Conservation (phyloP, 352 stramenopile genomes). For the Pythium scleroteichum region DNA sequence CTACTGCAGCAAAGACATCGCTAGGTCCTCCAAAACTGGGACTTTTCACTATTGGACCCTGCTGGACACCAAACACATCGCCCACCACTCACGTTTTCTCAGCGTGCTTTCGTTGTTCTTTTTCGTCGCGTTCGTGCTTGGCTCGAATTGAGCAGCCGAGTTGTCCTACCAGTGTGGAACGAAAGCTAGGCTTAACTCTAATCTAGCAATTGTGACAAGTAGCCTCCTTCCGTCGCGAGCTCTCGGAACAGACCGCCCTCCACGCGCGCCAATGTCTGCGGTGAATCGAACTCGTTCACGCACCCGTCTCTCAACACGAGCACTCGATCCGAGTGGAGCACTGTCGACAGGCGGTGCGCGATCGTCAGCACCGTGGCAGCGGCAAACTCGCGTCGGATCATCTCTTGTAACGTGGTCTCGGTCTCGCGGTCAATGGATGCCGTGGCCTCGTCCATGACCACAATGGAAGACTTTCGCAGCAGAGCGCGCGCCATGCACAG, state of each 20-base stretch:
- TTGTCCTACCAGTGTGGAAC: too few relatives aligned
- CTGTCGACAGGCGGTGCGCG: slow-evolving; percentile 91
- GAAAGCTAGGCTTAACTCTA: too few relatives aligned
- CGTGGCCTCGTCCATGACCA: slow-evolving; percentile 95
- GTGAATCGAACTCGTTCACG: slow-evolving; percentile 86
- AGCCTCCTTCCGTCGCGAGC: slow-evolving; percentile 29
- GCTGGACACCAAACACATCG: too few relatives aligned
- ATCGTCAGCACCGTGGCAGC: slow-evolving; percentile 92
- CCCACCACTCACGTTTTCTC: too few relatives aligned
- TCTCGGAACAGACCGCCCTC: slow-evolving; percentile 23
- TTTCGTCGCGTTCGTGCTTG: too few relatives aligned
- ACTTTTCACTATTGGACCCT: too few relatives aligned
- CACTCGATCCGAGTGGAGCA: slow-evolving; percentile 90
- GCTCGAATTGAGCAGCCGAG: too few relatives aligned
- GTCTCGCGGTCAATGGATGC: slow-evolving; percentile 56
- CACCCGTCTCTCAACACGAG: slow-evolving; percentile 84
- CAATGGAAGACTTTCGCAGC: slow-evolving; percentile 72
- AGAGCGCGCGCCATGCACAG: slow-evolving; percentile 91
- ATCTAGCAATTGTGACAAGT: not conserved
- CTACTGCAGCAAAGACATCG: too few relatives aligned
- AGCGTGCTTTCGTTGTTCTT: too few relatives aligned
- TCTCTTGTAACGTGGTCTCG: slow-evolving; percentile 61
- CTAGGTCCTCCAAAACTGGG: too few relatives aligned
- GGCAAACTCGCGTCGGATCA: slow-evolving; percentile 85
- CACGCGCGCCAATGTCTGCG: slow-evolving; percentile 25